Base-by-base conservation (phyloP, 2,329 filamentous ascomycete genomes). In the Sclerotinia spermophila region DNA sequence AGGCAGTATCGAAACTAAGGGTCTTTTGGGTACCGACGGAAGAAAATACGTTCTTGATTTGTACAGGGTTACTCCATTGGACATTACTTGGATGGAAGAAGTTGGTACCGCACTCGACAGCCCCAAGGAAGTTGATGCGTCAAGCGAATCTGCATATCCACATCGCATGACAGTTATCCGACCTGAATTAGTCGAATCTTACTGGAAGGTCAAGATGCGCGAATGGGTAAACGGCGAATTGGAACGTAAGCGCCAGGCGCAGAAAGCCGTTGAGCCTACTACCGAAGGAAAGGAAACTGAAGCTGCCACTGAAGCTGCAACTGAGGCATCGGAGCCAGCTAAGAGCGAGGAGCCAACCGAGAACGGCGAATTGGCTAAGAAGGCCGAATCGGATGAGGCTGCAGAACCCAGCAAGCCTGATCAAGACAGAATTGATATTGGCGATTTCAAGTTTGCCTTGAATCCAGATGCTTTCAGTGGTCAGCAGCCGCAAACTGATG, bases 381-480 rank as follows among this genome's bases (percentile, higher is more conserved):
- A 64, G 21, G 33, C 35, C 21, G 67, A 68, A 24, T 42, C 30
- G 3, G 56, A 51, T 7, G 61, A 68, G n/a, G 44, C 33, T 30
- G 44, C 79, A 11, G 77, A 82, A 61, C 75, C 67, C 27, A 72
- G 35, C 67, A 77, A 77, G 59, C 42, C 72, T 30, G 79, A 79
- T 38, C 78, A 79, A 21, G 90, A 92, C 74, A 89, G 90, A 69
- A 91, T 97, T 51, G 94, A 98, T 77, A 89, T 97, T 71, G 92
- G 93, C 58, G 89, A 91, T 76, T 99, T 98, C 85, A 86, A 89
- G 61, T 94, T 97, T 77, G 85, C 93, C 10, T 87, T 99, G 67
- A 99, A 99, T 83, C 94, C 96, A 7, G 96, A 99, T 81, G 93
- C 93, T 44, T 98, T 95, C 85, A 97, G 93, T 78, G 95, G 94